Evolutionary conservation across 306 rosid genomes (phyloP).

Genomic region (Rosa multiflora): DNA sequence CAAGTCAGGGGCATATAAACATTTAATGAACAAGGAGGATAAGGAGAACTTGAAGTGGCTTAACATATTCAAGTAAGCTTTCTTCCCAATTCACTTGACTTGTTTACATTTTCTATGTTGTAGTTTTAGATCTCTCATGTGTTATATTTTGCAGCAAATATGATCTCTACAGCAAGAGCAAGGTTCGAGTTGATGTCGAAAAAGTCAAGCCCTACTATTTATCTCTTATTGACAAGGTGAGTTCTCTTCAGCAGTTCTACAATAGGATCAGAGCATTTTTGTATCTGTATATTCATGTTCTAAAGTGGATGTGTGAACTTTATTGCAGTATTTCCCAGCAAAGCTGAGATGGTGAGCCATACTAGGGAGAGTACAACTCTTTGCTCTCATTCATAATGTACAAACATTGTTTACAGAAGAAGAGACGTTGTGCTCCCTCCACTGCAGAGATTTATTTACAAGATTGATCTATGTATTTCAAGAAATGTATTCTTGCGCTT

Average conservation of each 20-base stretch:
- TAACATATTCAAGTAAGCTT: conserved; percentile 49
- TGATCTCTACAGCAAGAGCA: conserved; percentile 89
- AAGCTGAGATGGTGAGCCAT: conserved; percentile 45
- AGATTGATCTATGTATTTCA: not conserved
- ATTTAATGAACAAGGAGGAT: conserved; percentile 60
- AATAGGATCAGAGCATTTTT: not conserved
- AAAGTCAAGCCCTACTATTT: conserved; percentile 73
- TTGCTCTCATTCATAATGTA: conserved; percentile 5
- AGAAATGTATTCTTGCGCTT: conserved; percentile 6
- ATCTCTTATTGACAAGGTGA: conserved; percentile 72
- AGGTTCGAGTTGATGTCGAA: conserved; percentile 53
- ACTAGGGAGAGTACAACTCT: not conserved
- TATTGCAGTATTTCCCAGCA: conserved; percentile 50
- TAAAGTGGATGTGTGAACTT: not conserved
- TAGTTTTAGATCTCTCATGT: not conserved
- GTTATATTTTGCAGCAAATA: conserved; percentile 55
- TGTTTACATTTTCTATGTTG: not conserved
- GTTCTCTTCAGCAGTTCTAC: not conserved
- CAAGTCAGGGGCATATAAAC: conserved; percentile 51
- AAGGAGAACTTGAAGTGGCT: conserved; percentile 63
- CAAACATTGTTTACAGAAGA: not conserved
- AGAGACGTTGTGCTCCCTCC: not conserved
- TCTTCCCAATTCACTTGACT: not conserved
- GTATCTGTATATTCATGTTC: not conserved
- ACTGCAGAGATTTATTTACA: not conserved